Evolutionary conservation across 1,284 basidiomycete genomes (phyloP).

Genomic region (Ceratobasidium sp.): DNA sequence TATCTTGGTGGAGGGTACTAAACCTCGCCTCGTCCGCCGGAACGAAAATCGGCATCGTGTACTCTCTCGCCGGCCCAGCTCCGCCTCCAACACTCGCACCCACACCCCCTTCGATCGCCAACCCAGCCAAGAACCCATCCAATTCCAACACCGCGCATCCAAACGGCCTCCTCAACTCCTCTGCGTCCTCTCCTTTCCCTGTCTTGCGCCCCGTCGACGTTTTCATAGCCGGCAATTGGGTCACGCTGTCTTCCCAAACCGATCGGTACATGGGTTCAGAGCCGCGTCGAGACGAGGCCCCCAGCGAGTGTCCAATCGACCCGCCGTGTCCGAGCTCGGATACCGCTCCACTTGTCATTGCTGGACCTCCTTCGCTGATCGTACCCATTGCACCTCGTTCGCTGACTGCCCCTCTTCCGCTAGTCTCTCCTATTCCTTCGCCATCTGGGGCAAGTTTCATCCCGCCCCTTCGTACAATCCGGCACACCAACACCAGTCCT

Average conservation of each 20-base stretch:
- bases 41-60: conserved; percentile 88
- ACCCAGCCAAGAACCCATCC: conserved; percentile 60
- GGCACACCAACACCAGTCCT: conserved; percentile 85
- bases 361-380: conserved; percentile 28
- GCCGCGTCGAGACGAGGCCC: neutral
- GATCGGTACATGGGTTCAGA: conserved; percentile 32
- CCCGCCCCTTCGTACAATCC: conserved; percentile 87
- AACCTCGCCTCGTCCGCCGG: conserved; percentile 86
- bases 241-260: conserved; percentile 36
- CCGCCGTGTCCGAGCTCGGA: conserved; percentile 43
- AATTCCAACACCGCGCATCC: conserved; percentile 93
- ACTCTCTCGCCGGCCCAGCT: conserved; percentile 69
- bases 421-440: neutral
- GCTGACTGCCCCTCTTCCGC: conserved; percentile 54
- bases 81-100: conserved; percentile 50
- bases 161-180: conserved; percentile 72
- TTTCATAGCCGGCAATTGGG: neutral
- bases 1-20: conserved; percentile 93
- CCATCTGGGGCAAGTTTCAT: conserved; percentile 63
- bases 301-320: neutral
- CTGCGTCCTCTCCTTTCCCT: conserved; percentile 38
- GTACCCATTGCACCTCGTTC: conserved; percentile 44
- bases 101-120: neutral
- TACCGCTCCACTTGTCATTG: conserved; percentile 45
- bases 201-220: neutral